These are phyloP conservation scores for Pichia sp. DNA, from an alignment of 1,139 yeast species.

Conservation along the genomic window DNA sequence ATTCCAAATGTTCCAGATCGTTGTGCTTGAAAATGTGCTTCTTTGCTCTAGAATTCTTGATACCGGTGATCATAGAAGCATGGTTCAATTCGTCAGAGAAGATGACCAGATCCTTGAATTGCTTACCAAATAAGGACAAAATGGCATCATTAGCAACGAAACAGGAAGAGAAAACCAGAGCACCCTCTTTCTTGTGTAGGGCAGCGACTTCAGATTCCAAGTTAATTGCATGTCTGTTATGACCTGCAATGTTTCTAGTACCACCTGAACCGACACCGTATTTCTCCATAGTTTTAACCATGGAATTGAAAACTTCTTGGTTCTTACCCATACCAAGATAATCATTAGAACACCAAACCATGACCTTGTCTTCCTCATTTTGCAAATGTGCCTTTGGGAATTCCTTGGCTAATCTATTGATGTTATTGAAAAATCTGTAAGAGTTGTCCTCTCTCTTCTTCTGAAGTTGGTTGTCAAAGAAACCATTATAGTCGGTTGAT, in stretches of 20 bases:
- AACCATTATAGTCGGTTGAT: slow-evolving; percentile 24
- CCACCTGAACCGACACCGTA: slow-evolving; percentile 99
- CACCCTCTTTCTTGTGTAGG: slow-evolving; percentile 91
- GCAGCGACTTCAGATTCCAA: slow-evolving; percentile 85
- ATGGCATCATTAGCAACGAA: slow-evolving; percentile 97
- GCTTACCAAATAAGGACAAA: slow-evolving; percentile 85
- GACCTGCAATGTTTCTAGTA: slow-evolving; percentile 98
- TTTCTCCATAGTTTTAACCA: slow-evolving; percentile 75
- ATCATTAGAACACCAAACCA: slow-evolving; percentile 99
- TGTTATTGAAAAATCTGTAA: slow-evolving; percentile 92
- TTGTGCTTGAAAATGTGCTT: slow-evolving; percentile 93
- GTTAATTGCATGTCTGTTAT: slow-evolving; percentile 77
- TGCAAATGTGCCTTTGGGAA: slow-evolving; percentile 90
- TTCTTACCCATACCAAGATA: slow-evolving; percentile 93
- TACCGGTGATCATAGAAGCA: slow-evolving; percentile 97
- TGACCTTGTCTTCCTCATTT: slow-evolving; percentile 70
- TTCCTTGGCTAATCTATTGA: slow-evolving; percentile 89
- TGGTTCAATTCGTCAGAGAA: slow-evolving; percentile 92
- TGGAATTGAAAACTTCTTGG: slow-evolving; percentile 59
- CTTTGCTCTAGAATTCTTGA: slow-evolving; percentile 79
- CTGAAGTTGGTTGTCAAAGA: slow-evolving; percentile 32
- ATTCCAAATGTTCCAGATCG: slow-evolving; percentile 75
- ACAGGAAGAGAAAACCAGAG: slow-evolving; percentile 91
- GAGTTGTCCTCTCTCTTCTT: slow-evolving; percentile 84
- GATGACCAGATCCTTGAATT: slow-evolving; percentile 80